A percentile compares a stretch with the other conserved stretches of the same genome.
Evolutionary conservation across 179 eudicot species (phyloP).

Genomic region (Actinidia arguta): DNA sequence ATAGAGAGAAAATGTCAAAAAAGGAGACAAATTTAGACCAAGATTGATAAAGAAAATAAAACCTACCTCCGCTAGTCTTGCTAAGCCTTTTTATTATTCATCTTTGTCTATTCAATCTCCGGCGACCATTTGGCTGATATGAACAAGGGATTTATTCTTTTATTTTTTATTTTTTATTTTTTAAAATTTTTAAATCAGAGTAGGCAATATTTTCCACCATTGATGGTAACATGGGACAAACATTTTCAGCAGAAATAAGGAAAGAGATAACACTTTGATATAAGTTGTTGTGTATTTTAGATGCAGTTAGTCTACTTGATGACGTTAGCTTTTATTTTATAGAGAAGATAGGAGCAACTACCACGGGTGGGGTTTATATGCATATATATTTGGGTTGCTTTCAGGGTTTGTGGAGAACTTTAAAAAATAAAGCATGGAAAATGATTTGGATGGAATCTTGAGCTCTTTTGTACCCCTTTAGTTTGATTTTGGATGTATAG

Average conservation of each 20-base stretch:
- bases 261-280: not conserved
- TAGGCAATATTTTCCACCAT: not conserved
- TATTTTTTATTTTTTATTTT: too few relatives aligned
- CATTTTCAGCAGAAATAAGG: not conserved
- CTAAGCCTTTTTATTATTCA: not conserved
- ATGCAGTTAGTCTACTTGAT: conserved; percentile 10
- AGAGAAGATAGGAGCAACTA: not conserved
- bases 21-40: not conserved
- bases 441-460: not conserved
- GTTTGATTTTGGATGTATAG: not conserved
- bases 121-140: not conserved
- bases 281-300: not conserved
- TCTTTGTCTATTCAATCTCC: not conserved
- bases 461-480: not conserved
- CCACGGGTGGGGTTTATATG: too few relatives aligned
- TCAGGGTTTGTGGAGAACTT: not conserved
- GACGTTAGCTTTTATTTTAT: not conserved
- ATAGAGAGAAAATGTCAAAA: not conserved
- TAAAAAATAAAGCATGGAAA: not conserved
- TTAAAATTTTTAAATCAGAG: not conserved
- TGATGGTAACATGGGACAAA: not conserved
- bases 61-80: not conserved
- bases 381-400: conserved; percentile 10
- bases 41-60: not conserved
- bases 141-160: too few relatives aligned